Conservation (phyloP, 495 filamentous ascomycete genomes). For the Penicillium cataractarum region DNA sequence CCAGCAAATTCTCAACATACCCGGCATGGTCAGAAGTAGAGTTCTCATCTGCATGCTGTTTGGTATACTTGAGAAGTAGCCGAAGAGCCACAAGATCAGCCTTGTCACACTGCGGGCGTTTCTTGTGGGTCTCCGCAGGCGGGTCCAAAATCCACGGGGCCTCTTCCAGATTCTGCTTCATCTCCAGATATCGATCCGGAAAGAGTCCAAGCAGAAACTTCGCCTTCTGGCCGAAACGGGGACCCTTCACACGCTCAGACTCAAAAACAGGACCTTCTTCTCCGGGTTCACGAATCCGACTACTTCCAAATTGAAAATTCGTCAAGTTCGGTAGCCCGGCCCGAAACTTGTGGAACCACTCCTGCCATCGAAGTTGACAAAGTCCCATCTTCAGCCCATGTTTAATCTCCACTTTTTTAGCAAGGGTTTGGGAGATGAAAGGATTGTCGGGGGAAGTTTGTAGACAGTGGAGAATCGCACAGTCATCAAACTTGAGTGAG, state of each 20-base stretch:
- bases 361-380: background rate
- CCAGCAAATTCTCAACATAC: background rate
- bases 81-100: background rate
- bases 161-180: background rate
- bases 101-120: background rate
- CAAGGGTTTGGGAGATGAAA: background rate
- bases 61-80: background rate
- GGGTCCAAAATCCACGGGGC: background rate
- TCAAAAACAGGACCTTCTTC: background rate
- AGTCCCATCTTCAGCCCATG: background rate
- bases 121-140: background rate
- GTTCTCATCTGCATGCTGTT: background rate
- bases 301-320: background rate
- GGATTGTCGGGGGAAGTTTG: background rate
- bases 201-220: background rate
- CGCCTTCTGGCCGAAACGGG: background rate
- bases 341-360: background rate
- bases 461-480: background rate
- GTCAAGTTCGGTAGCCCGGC: background rate
- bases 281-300: background rate
- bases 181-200: background rate
- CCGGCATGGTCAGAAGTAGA: background rate
- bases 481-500: background rate
- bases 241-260: background rate
- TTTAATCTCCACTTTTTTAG: background rate